Evolutionary conservation across 768 basidiomycete genomes (phyloP), one percentile per base, ranked within the genome.

Genomic region (Hypholoma sublateritium): DNA sequence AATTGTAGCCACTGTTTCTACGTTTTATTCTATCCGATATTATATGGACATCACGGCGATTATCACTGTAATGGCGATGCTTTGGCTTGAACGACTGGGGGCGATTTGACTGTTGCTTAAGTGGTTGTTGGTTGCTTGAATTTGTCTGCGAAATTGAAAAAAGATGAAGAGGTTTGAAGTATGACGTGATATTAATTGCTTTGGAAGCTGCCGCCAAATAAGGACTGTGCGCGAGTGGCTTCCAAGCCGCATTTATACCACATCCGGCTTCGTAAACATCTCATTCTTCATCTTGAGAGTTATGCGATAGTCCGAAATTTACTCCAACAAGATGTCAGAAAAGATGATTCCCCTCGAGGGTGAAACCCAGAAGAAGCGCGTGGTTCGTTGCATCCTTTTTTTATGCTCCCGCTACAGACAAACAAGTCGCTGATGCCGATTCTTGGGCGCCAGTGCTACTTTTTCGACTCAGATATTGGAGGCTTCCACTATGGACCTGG

Each of bases 401-500:
- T 45, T 59, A 25, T 41, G 22, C 47, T 32, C 54, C 25, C 41
- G 60, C 50, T 39, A 52, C 52, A 17, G 56, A 41, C 54, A 43
- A 39, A 50, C 34, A 53, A 53, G 35, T 48, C 57, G 57, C 51
- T 51, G 50, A 59, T 64, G 62, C n/a, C n/a, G 57, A 59, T 53
- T 19, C 37, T 50, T 53, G 50, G 53, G 53, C 37, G 50, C 19
- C 56, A 97, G 91, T 98, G 96, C 70, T 99, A 99, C 79, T 99
- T 99, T 80, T 99, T 95, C 77, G 96, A 99, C 74, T 96, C 95
- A 32, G 96, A 99, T 70, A 95, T 99, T 72, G 96, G 97, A 21
- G 96, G 97, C 50, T 99, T 98, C 70, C 97, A 98, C 72, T 95
- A 97, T 87, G 95, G 95, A n/a, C 93, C 89, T 56, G 95, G 94